A percentile compares a stretch with the other conserved stretches of the same genome.
These are phyloP conservation scores for Sideroxylon spinosum DNA, from an alignment of 179 eudicot genomes.

Conservation along the genomic window DNA sequence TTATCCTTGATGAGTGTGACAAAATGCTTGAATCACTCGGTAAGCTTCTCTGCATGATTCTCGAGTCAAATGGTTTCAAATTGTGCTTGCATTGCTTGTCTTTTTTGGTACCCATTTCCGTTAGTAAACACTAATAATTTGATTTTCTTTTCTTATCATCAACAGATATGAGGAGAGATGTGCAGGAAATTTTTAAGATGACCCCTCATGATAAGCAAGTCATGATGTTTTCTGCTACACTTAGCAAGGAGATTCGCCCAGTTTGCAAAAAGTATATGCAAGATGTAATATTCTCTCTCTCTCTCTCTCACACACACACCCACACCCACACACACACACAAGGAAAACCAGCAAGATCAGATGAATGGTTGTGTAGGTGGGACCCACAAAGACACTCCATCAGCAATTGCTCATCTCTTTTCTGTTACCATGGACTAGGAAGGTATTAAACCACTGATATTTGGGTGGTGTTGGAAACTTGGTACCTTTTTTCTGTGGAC, in stretches of 20 bases:
- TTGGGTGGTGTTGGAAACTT: neutral
- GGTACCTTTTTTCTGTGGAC: neutral
- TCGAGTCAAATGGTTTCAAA: neutral
- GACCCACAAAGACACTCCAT: neutral
- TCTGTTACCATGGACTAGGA: too few species aligned
- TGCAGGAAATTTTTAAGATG: constrained; percentile 95
- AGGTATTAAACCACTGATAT: neutral
- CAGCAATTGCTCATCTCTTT: constrained; percentile 23
- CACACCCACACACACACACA: too few species aligned
- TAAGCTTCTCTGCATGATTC: constrained; percentile 23
- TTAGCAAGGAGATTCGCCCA: constrained; percentile 96
- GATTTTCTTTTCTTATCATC: neutral
- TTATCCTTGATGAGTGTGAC: constrained; percentile 96
- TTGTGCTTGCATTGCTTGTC: neutral
- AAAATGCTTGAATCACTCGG: constrained; percentile 99
- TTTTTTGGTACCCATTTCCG: neutral
- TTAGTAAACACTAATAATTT: neutral
- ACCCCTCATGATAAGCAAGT: constrained; percentile 99
- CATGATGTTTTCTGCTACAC: constrained; percentile 99
- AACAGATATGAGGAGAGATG: constrained; percentile 94
- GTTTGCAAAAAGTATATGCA: constrained; percentile 99
- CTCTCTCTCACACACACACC: too few species aligned
- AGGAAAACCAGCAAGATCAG: too few species aligned
- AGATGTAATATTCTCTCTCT: constrained; percentile 70
- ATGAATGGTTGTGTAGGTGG: too few species aligned